Percentiles rank a stretch among this genome's conserved stretches.
These are phyloP conservation scores for Candida pseudoviswanathii DNA, from an alignment of 1,139 yeast species.

Conservation along the genomic window DNA sequence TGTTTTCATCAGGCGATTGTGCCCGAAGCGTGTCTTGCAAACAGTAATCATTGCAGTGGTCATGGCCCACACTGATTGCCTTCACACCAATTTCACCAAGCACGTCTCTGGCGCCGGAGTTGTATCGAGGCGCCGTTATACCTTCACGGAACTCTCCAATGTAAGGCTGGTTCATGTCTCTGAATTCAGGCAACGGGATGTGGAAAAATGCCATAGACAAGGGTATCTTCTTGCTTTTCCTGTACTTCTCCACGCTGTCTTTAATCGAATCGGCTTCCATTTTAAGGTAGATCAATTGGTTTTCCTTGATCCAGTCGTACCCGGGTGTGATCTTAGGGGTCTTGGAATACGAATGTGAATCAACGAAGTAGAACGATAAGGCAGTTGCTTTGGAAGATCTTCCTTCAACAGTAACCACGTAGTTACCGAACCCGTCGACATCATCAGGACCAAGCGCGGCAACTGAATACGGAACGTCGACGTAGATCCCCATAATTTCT, in stretches of 20 bases:
- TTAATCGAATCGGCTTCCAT: slow-evolving; percentile 23
- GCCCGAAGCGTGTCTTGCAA: slow-evolving; percentile 45
- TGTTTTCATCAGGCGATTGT: slow-evolving; percentile 32
- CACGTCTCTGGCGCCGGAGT: slow-evolving; percentile 62
- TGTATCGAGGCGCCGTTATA: slow-evolving; percentile 73
- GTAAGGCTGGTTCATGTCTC: slow-evolving; percentile 46
- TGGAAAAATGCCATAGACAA: slow-evolving; percentile 90
- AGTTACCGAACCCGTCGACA: slow-evolving; percentile 81
- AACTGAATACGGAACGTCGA: slow-evolving; percentile 66
- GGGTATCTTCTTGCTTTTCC: slow-evolving; percentile 38
- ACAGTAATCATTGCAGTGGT: slow-evolving; percentile 92
- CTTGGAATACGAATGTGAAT: slow-evolving; percentile 73
- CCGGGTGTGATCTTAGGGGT: slow-evolving; percentile 70
- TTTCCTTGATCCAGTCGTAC: slow-evolving; percentile 82
- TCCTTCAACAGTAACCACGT: slow-evolving; percentile 54
- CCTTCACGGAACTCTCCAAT: slow-evolving; percentile 72
- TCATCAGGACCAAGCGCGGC: slow-evolving; percentile 64
- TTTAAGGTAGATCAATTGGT: slow-evolving; percentile 65
- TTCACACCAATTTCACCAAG: slow-evolving; percentile 66
- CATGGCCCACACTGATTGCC: slow-evolving; percentile 86
- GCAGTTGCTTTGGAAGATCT: slow-evolving; percentile 45
- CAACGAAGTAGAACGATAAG: slow-evolving; percentile 71
- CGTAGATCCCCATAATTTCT: slow-evolving; percentile 59
- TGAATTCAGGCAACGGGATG: slow-evolving; percentile 86
- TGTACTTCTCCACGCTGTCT: slow-evolving; percentile 22